Base-by-base conservation (phyloP, 1,284 basidiomycete species). In the Tausonia pullulans region DNA sequence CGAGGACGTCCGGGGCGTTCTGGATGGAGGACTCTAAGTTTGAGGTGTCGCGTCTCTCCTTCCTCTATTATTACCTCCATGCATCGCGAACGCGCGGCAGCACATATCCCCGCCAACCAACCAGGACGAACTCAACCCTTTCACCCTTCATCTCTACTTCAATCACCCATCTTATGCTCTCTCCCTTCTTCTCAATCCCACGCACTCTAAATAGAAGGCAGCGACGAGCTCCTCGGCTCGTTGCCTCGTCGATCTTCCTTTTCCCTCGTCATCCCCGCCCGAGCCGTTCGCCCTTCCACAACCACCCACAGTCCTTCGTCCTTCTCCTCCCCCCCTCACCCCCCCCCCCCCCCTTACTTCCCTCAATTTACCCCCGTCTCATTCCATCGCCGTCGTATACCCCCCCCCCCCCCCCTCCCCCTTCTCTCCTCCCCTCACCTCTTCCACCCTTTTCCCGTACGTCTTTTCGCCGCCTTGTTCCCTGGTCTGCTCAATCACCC, bases 1-100 rank as follows among this genome's bases (percentile, higher is more conserved):
- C 46, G 87, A 88, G 67, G 95, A 98, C 74, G 89, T 98, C 60
- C 83, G 96, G 65, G 90, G 90, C 59, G 88, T 98, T 58, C 82
- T 98, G 65, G 94, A 83, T 69, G 81, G 80, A 43, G 69, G 68
- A 7, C 61, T 74, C 39, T 54, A 6, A 62, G 13, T 58, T 58
- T 44, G 4, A 14, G 14, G 27, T 27, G 27, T 27, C 27, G 27
- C 27, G 39, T 51, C n/a, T 51, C n/a, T 51, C 49, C 5, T 53
- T 53, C 10, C 5, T 11, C n/a, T 11, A 11, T 14, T 14, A 11
- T 53, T 14, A 11, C 51, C n/a, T 6, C 6, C n/a, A 11, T 53
- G 11, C 11, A 51, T 11, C n/a, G n/a, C 6, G 10, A 11, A 5
- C n/a, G 10, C 6, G 51, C n/a, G 39, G 11, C 5, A 53, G 6